Evolutionary conservation across 2,329 filamentous ascomycete species (phyloP), one percentile per base, ranked within the genome.

Genomic region (Colletotrichum limetticola): DNA sequence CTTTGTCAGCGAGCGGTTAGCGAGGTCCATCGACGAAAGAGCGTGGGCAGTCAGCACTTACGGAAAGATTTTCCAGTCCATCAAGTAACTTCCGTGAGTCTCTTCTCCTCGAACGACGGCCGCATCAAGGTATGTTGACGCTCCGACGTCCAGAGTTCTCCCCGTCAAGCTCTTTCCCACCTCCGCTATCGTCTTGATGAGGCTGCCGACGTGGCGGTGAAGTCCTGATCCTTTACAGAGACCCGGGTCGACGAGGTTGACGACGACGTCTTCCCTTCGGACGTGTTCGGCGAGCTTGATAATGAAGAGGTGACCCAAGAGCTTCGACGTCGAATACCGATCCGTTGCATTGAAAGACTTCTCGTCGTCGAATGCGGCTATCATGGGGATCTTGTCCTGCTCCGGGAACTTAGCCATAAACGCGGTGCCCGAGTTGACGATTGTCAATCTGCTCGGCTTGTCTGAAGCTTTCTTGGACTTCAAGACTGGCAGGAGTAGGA

Each of bases 231-330:
- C 85, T 42, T 80, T 83, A 12, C 82, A 79, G 57, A 82, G 78
- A 0, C 0, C 84, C 85, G 87, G 87, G 14, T 87, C 85, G 1
- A 84, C 85, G 1, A 86, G 72, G 65, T 87, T 89, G 59, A 88
- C 77, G 9, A 85, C 71, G 0, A 86, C 83, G 37, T 86, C 82
- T 2, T 85, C 80, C 0, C 81, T 74, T 0, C 77, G 78, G 0
- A 86, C 80, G 30, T 80, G 78, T 28, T 84, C 80, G 5, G 74
- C 76, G 0, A 86, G 73, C 57, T 83, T 82, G 75, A 75, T 75
- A 1, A 80, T 75, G 78, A 83, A 84, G 46, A 83, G 75, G 19
- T 81, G 79, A 1, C 76, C 76, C 1, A 85, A 72, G 0, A 79
- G 77, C 67, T 85, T 85, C 24, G 75, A 75, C 1, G 57, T 58